Percentiles rank a stretch among this genome's conserved stretches.
These are phyloP conservation scores for Gnomoniopsis smithogilvyi DNA, from an alignment of 2,329 filamentous ascomycete species.

Conservation along the genomic window DNA sequence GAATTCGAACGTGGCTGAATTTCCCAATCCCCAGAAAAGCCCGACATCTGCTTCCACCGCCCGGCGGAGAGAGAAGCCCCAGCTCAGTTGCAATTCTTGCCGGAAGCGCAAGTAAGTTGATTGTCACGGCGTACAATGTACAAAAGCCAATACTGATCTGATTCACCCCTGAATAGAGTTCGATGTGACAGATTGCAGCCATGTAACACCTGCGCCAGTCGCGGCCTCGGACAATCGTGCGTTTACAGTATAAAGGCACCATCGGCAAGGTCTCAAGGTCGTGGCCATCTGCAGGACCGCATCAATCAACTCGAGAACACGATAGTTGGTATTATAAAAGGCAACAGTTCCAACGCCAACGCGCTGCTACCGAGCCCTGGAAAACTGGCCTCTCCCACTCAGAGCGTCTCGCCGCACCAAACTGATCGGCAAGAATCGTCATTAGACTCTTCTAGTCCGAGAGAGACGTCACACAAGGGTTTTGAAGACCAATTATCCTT, in stretches of 20 bases:
- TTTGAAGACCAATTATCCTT: too few species aligned
- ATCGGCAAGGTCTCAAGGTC: not conserved
- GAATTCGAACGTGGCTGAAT: not conserved
- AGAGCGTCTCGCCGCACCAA: not conserved
- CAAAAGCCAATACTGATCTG: not conserved
- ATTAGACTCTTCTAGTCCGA: too few species aligned
- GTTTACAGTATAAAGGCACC: conserved; percentile 16
- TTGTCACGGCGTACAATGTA: not conserved
- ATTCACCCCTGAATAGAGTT: conserved; percentile 11
- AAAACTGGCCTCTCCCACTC: too few species aligned
- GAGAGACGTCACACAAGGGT: too few species aligned
- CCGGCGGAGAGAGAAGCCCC: conserved; percentile 26
- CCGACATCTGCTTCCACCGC: not conserved
- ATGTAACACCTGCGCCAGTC: conserved; percentile 21
- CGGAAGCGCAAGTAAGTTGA: conserved; percentile 26
- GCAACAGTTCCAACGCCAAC: not conserved
- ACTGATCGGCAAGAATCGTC: too few species aligned
- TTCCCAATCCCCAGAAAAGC: not conserved
- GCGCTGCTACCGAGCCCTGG: not conserved
- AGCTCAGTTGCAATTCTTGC: conserved; percentile 29
- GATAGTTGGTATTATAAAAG: conserved; percentile 26
- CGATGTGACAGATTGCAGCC: conserved; percentile 25
- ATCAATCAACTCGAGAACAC: conserved; percentile 29
- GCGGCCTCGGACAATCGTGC: conserved; percentile 19
- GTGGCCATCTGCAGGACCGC: conserved; percentile 17